Base-by-base conservation (phyloP, 2,329 filamentous ascomycete genomes). In the Fusarium sp. region DNA sequence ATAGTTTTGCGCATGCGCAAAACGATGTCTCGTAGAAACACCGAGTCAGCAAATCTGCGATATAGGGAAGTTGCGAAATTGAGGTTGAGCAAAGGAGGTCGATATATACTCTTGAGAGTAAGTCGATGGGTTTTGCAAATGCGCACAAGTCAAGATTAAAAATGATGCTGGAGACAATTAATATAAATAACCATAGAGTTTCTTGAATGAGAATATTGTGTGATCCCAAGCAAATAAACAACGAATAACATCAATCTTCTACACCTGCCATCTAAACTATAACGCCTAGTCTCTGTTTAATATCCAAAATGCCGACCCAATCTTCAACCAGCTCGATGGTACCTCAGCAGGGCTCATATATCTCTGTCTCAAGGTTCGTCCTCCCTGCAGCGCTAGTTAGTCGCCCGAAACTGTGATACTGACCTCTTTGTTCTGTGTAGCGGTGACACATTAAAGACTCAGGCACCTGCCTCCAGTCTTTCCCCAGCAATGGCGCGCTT, bases 1-100 rank as follows among this genome's bases (percentile, higher is more conserved):
- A 28, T 36, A 42, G 50, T 53, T 53, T 20, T 53, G 50, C 50
- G 50, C 50, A 47, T 47, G 50, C 40, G 50, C 40, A 53, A 28
- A 53, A 53, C 40, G 14, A 15, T 9, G 7, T 21, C 17, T 36
- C 28, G 50, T 20, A 53, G n/a, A 6, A 46, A 53, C n/a, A n/a
- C 20, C 7, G 17, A 26, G n/a, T 14, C 7, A 14, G 50, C 23
- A 53, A 36, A 46, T 38, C 7, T 36, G 30, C 11, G 12, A 34
- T 7, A 9, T 20, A 2, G 9, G 11, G 12, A 11, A 34, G 15
- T 36, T 9, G 17, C 32, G 17, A 11, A 26, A 21, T 5, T 6
- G 7, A 36, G 4, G 14, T 6, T n/a, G 9, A 46, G 50, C n/a
- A 53, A 46, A 53, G 19, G 3, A 4, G 3, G 3, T 21, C 9